Conservation (phyloP, 164 flowering plant species). For the Vitis amurensis region DNA sequence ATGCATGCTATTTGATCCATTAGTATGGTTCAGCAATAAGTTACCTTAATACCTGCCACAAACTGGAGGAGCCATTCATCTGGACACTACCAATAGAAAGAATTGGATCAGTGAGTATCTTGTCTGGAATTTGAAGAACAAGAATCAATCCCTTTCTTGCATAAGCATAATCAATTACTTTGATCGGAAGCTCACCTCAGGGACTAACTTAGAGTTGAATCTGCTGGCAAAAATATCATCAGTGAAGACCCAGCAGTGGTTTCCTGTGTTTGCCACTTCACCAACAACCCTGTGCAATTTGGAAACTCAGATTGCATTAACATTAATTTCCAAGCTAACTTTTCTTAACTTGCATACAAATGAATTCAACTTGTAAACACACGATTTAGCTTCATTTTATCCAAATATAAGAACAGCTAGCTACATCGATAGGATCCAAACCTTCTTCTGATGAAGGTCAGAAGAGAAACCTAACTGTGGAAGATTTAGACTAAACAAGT, state of each 20-base stretch:
- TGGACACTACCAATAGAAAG: constrained; percentile 43
- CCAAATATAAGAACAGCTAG: too few species aligned
- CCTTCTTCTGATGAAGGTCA: too few species aligned
- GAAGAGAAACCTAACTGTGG: neutral
- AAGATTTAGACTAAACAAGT: neutral
- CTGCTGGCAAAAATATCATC: constrained; percentile 25
- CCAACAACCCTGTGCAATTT: constrained; percentile 62
- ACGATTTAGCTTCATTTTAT: neutral
- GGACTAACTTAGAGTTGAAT: constrained; percentile 21
- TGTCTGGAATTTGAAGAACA: neutral
- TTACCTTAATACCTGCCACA: constrained; percentile 81
- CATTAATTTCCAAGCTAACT: neutral
- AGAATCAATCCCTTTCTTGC: neutral
- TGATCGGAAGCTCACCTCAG: constrained; percentile 42
- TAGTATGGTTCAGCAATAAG: neutral
- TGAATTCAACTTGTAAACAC: neutral
- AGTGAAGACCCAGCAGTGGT: constrained; percentile 49
- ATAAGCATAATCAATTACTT: neutral
- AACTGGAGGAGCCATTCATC: constrained; percentile 71
- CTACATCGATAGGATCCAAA: too few species aligned
- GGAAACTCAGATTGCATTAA: neutral
- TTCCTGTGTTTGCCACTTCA: constrained; percentile 53
- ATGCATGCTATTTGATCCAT: neutral
- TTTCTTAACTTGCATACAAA: neutral
- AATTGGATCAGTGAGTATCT: constrained; percentile 8